Conservation (phyloP, 176 grass and related monocot genomes). For the Lolium rigidum region DNA sequence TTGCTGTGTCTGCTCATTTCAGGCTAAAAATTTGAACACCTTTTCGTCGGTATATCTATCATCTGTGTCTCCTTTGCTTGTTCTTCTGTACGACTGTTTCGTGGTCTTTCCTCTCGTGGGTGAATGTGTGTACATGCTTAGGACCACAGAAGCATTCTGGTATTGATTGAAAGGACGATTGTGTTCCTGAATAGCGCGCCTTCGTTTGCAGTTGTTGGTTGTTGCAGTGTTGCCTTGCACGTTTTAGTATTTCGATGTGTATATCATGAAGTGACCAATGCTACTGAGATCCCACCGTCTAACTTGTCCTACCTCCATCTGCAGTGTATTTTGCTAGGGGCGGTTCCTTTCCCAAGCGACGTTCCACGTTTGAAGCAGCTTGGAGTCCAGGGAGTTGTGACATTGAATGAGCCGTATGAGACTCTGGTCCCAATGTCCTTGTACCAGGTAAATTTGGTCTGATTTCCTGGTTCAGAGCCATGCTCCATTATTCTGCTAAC, state of each 20-base stretch:
- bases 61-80: neutral
- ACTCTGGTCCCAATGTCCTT: conserved; percentile 84
- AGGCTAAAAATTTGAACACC: conserved; percentile 1
- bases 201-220: conserved; percentile 29
- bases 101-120: neutral
- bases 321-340: conserved; percentile 84
- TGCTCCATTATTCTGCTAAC: neutral
- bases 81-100: neutral
- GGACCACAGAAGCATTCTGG: conserved; percentile 8
- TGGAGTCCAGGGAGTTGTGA: conserved; percentile 86
- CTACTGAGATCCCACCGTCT: conserved; percentile 4
- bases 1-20: neutral
- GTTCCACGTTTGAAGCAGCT: conserved; percentile 78
- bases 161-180: neutral
- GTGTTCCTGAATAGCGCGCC: neutral
- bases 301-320: conserved; percentile 11
- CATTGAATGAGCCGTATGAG: conserved; percentile 92
- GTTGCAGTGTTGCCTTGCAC: conserved; percentile 17
- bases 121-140: conserved; percentile 11
- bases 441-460: conserved; percentile 67
- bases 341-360: conserved; percentile 95
- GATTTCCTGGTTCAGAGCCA: neutral
- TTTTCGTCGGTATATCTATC: neutral
- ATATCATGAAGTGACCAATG: neutral
- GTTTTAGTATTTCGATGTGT: conserved; percentile 19